A percentile compares a stretch with the other conserved stretches of the same genome.
Evolutionary conservation across 2,329 filamentous ascomycete genomes (phyloP).

Genomic region (Emergomyces orientalis): DNA sequence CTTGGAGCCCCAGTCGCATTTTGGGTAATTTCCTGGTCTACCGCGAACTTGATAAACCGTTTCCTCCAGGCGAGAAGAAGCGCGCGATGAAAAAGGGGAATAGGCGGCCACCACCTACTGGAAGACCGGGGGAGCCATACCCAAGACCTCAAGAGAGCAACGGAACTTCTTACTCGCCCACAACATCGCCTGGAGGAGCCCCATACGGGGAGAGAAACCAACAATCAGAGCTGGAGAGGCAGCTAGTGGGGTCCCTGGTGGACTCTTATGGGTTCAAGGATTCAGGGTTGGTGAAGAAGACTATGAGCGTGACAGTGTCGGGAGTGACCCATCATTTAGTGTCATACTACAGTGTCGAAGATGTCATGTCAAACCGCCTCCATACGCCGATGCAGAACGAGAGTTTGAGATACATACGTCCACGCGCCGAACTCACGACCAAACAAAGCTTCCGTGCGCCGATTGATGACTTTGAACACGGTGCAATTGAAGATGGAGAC

Average conservation of each 20-base stretch:
- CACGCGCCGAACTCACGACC: conserved; percentile 50
- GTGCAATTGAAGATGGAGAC: conserved; percentile 31
- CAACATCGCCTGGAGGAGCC: conserved; percentile 21
- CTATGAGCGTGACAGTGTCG: conserved; percentile 67
- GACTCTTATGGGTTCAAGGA: conserved; percentile 84
- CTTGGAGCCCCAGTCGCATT: conserved; percentile 84
- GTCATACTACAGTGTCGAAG: conserved; percentile 76
- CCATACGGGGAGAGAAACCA: conserved; percentile 31
- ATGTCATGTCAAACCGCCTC: conserved; percentile 58
- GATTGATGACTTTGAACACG: conserved; percentile 49
- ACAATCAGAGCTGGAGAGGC: conserved; percentile 44
- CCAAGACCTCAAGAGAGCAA: conserved; percentile 34
- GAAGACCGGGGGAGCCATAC: conserved; percentile 46
- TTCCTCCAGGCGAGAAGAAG: conserved; percentile 77
- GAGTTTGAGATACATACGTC: conserved; percentile 42
- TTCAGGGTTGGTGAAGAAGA: conserved; percentile 81
- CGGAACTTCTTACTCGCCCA: conserved; percentile 32
- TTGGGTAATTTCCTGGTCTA: conserved; percentile 80
- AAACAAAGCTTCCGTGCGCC: conserved; percentile 59
- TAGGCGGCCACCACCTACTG: conserved; percentile 34
- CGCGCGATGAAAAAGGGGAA: conserved; percentile 63
- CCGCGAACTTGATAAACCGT: conserved; percentile 67
- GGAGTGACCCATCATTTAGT: conserved; percentile 76
- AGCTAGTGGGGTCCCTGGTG: conserved; percentile 71
- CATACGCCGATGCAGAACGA: conserved; percentile 50